Evolutionary conservation across 441 rosid species (phyloP).

Genomic region (Flueggea neowawraea): DNA sequence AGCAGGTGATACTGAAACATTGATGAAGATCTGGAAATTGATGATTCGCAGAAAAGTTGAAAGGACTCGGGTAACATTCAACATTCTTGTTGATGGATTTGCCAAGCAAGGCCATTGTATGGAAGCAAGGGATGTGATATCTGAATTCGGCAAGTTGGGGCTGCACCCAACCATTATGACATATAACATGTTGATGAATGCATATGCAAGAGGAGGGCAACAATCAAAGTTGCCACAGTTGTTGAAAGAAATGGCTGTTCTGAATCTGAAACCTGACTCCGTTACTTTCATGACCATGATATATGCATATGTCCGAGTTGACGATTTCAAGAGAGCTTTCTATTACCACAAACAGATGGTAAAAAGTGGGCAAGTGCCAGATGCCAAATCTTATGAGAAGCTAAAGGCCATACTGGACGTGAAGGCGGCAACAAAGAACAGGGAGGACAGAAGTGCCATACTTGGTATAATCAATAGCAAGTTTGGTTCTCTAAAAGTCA

Average conservation of each 20-base stretch:
- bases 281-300: constrained; percentile 85
- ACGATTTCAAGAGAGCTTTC: constrained; percentile 90
- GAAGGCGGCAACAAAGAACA: constrained; percentile 69
- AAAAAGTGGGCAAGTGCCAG: constrained; percentile 72
- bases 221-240: constrained; percentile 77
- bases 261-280: constrained; percentile 74
- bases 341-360: constrained; percentile 91
- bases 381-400: constrained; percentile 70
- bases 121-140: constrained; percentile 83
- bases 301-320: constrained; percentile 75
- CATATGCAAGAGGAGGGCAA: constrained; percentile 85
- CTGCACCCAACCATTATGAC: constrained; percentile 77
- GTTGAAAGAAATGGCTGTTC: constrained; percentile 71
- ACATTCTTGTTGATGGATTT: constrained; percentile 83
- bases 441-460: constrained; percentile 69
- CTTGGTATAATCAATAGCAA: constrained; percentile 76
- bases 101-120: constrained; percentile 81
- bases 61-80: constrained; percentile 75
- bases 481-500: constrained; percentile 55
- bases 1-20: constrained; percentile 54
- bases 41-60: constrained; percentile 54
- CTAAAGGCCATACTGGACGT: constrained; percentile 71
- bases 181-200: constrained; percentile 93
- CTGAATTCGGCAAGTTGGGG: constrained; percentile 72
- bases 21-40: constrained; percentile 78